A percentile compares a stretch with the other conserved stretches of the same genome.
Evolutionary conservation across 2,329 filamentous ascomycete genomes (phyloP).

Genomic region (Aspergillus alliaceus): DNA sequence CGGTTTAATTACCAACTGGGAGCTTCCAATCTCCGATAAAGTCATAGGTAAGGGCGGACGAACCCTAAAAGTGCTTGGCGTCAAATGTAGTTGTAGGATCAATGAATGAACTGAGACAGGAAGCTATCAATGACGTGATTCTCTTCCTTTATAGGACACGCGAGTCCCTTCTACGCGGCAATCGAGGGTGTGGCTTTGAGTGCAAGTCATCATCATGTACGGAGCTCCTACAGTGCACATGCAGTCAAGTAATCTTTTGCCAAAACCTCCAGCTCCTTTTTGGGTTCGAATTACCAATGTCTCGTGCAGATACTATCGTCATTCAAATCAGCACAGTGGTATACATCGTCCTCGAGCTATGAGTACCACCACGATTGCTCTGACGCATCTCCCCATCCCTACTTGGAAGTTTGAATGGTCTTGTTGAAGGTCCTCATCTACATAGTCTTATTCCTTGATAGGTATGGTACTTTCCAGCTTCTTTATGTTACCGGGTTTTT

Average conservation of each 20-base stretch:
- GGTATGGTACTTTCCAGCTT: too few relatives aligned
- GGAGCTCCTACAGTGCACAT: slow-evolving; percentile 19
- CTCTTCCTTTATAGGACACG: slow-evolving; percentile 9
- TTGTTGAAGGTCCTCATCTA: neutral
- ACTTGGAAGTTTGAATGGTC: neutral
- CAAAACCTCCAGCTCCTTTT: slow-evolving; percentile 17
- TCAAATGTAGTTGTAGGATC: slow-evolving; percentile 9
- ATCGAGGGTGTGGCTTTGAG: slow-evolving; percentile 20
- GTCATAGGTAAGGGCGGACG: slow-evolving; percentile 14
- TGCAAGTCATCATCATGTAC: slow-evolving; percentile 27
- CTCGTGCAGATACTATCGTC: slow-evolving; percentile 7
- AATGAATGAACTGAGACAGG: slow-evolving; percentile 16
- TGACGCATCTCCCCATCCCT: neutral
- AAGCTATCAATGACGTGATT: slow-evolving; percentile 12
- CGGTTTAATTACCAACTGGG: slow-evolving; percentile 12
- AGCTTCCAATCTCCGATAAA: slow-evolving; percentile 19
- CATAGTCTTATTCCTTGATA: too few relatives aligned
- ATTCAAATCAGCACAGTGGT: slow-evolving; percentile 16
- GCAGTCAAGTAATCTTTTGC: slow-evolving; percentile 12
- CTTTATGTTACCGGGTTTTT: too few relatives aligned
- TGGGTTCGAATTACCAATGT: slow-evolving; percentile 1
- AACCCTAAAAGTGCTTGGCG: neutral
- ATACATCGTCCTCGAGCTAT: neutral
- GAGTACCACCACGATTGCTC: neutral
- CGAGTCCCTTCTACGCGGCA: slow-evolving; percentile 7